A percentile compares a stretch with the other conserved stretches of the same genome.
Evolutionary conservation across 768 basidiomycete species (phyloP).

Genomic region (Amylocystis lapponica): DNA sequence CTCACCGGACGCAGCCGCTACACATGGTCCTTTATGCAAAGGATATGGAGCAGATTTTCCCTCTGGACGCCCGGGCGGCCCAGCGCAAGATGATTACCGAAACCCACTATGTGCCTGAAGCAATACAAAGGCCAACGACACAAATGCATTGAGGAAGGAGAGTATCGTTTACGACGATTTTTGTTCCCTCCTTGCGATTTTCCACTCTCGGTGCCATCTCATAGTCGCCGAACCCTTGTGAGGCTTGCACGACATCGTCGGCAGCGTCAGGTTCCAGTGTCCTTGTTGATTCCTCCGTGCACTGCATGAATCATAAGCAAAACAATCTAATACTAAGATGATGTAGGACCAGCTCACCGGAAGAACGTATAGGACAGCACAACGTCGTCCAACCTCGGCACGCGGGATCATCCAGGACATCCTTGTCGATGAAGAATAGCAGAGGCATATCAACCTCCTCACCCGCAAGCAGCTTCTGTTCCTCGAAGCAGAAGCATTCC

Average conservation of each 20-base stretch:
- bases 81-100: too few relatives aligned
- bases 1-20: too few relatives aligned
- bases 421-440: conserved; percentile 98
- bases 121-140: too few relatives aligned
- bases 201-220: conserved; percentile 39
- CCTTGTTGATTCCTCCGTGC: conserved; percentile 82
- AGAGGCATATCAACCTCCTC: conserved; percentile 99
- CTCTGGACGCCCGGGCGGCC: too few relatives aligned
- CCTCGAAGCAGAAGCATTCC: conserved; percentile 99
- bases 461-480: conserved; percentile 88
- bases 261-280: conserved; percentile 89
- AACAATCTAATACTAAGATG: neutral
- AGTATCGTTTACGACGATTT: too few relatives aligned
- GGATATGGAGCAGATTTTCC: too few relatives aligned
- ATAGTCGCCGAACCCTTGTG: conserved; percentile 68
- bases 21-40: too few relatives aligned
- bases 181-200: conserved; percentile 13
- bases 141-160: too few relatives aligned
- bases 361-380: conserved; percentile 98
- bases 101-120: too few relatives aligned
- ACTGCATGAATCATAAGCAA: conserved; percentile 33
- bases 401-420: conserved; percentile 88
- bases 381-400: conserved; percentile 86
- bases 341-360: conserved; percentile 47
- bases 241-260: conserved; percentile 72